A percentile compares a stretch with the other conserved stretches of the same genome.
These are phyloP conservation scores for Stylonectria norvegica DNA, from an alignment of 2,329 filamentous ascomycete genomes.

Conservation along the genomic window DNA sequence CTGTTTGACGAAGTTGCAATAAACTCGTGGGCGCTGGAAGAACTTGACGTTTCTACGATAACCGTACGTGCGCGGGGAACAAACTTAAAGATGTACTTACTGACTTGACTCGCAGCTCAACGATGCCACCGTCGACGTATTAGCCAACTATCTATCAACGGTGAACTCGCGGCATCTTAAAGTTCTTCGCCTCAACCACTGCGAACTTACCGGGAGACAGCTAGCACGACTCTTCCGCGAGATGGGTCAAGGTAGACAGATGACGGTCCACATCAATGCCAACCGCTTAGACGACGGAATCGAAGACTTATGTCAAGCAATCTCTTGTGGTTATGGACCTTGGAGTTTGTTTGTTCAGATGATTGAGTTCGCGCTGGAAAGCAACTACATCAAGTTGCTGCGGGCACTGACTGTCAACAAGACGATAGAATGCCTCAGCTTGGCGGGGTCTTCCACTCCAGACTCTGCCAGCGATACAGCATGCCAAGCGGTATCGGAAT, in stretches of 20 bases:
- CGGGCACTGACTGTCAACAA: conserved; percentile 48
- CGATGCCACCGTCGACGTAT: conserved; percentile 43
- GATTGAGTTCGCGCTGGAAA: conserved; percentile 53
- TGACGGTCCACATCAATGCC: conserved; percentile 48
- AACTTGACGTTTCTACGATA: conserved; percentile 53
- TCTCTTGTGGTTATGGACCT: conserved; percentile 46
- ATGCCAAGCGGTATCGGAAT: conserved; percentile 45
- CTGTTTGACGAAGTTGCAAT: conserved; percentile 46
- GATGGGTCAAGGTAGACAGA: conserved; percentile 46
- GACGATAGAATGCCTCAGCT: conserved; percentile 49
- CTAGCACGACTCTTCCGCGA: conserved; percentile 49
- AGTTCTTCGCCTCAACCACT: conserved; percentile 48
- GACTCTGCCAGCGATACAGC: conserved; percentile 44
- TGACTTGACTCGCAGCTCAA: conserved; percentile 40
- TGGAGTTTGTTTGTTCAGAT: conserved; percentile 52
- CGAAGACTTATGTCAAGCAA: conserved; percentile 46
- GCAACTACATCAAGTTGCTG: conserved; percentile 50
- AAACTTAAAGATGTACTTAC: background rate
- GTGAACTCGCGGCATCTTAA: conserved; percentile 40
- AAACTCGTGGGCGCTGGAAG: conserved; percentile 46
- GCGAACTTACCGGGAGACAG: conserved; percentile 48
- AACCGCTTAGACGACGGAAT: conserved; percentile 53
- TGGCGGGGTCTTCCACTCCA: conserved; percentile 53
- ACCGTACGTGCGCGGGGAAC: conserved; percentile 39
- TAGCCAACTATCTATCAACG: conserved; percentile 45